These are phyloP conservation scores for Pseudogymnoascus sp. DNA, from an alignment of 2,329 filamentous ascomycete genomes.

Conservation along the genomic window DNA sequence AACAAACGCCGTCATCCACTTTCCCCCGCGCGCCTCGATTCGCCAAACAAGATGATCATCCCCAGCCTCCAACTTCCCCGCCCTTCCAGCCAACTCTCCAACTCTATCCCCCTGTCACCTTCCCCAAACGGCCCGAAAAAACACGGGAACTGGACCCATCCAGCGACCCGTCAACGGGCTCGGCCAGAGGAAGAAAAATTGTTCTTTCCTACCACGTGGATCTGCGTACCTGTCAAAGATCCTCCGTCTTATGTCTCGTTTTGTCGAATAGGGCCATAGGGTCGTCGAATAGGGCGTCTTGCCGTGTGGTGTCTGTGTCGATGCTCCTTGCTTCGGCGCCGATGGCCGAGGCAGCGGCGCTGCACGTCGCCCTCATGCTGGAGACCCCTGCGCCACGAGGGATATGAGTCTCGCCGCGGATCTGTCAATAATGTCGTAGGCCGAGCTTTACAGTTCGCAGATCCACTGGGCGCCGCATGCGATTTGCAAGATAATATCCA, in stretches of 20 bases:
- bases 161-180: background rate
- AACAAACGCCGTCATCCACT: background rate
- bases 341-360: background rate
- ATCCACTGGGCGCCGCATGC: background rate
- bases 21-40: background rate
- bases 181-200: background rate
- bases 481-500: background rate
- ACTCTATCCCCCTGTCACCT: background rate
- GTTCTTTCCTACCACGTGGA: background rate
- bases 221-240: background rate
- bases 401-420: background rate
- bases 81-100: background rate
- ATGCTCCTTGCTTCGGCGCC: background rate
- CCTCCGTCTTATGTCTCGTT: background rate
- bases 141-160: background rate
- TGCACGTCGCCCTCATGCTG: background rate
- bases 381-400: background rate
- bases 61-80: background rate
- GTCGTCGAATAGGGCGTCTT: background rate
- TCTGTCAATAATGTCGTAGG: background rate
- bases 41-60: background rate
- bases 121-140: conserved; percentile 7
- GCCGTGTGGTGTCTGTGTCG: background rate
- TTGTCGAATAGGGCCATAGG: background rate
- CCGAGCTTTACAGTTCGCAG: background rate